Conservation (phyloP, 176 grass and related monocot species). For the Cenchrus fungigraminus region DNA sequence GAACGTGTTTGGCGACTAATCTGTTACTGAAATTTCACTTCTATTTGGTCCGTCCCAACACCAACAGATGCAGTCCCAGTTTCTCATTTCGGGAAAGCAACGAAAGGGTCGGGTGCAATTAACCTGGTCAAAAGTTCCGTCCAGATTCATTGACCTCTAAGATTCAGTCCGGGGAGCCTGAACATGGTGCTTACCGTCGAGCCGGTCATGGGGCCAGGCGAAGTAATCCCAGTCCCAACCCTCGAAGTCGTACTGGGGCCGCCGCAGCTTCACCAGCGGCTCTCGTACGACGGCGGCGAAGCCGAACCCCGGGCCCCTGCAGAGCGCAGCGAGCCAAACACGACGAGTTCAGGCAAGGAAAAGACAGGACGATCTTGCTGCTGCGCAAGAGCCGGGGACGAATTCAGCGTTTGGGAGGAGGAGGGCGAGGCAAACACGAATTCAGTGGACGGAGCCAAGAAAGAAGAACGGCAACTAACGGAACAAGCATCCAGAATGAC, state of each 20-base stretch:
- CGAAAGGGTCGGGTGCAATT: neutral
- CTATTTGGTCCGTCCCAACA: neutral
- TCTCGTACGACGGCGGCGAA: slow-evolving; percentile 59
- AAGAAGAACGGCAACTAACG: neutral
- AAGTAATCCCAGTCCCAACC: slow-evolving; percentile 70
- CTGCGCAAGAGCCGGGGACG: neutral
- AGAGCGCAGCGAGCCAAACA: slow-evolving; percentile 1
- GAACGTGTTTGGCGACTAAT: neutral
- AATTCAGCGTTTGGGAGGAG: neutral
- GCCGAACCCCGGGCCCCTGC: slow-evolving; percentile 36
- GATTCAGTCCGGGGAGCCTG: neutral
- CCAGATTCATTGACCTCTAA: slow-evolving; percentile 29
- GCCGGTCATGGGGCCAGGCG: slow-evolving; percentile 69
- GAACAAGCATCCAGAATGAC: neutral
- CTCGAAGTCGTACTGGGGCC: slow-evolving; percentile 69
- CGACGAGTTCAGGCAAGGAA: slow-evolving; percentile 11
- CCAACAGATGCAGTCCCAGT: neutral
- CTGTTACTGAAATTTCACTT: slow-evolving; percentile 1
- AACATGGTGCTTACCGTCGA: slow-evolving; percentile 50
- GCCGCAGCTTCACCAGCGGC: slow-evolving; percentile 73
- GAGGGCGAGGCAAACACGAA: neutral
- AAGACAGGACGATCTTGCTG: neutral
- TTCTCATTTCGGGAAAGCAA: neutral
- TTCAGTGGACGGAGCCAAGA: neutral
- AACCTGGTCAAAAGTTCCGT: slow-evolving; percentile 21